Evolutionary conservation across 2,329 filamentous ascomycete species (phyloP), one percentile per base, ranked within the genome.

Genomic region (Trichophyton equinum): DNA sequence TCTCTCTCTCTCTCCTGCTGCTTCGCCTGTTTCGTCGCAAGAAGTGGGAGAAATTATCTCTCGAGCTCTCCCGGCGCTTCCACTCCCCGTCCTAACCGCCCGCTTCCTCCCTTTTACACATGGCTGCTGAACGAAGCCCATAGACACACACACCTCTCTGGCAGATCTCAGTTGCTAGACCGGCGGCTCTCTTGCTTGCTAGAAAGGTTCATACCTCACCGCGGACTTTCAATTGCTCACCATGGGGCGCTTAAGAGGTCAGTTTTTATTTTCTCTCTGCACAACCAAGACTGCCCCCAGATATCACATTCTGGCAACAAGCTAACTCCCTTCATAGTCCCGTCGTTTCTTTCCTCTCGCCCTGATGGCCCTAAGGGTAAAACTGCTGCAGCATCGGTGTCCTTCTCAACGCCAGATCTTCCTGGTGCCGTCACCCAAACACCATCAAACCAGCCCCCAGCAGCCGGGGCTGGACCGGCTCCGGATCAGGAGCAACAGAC

Each of bases 171-270:
- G 8, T 53, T 53, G 22, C 47, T 7, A 13, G 22, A 30, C 4
- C 6, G 22, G 22, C 13, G 13, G 18, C 49, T 53, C 22, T 13
- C 22, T 53, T 30, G 22, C 22, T 25, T 3, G 7, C 40, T n/a
- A n/a, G 27, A 25, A 27, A 25, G 22, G n/a, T 2, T 5, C 6
- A 13, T 27, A n/a, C 4, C 33, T 15, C 27, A 25, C 49, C 27
- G 11, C 49, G 5, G 49, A 13, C 49, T 53, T 53, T 20, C 49
- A 53, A 27, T 53, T 46, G 46, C 53, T 53, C 13, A 53, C 18
- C 57, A 65, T 65, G 63, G 63, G 63, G n/a, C 59, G 62, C 11
- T 60, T 61, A 40, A 49, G 59, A 47, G 63, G 63, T 65, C 57
- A 6, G 63, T 62, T 7, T 4, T 6, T 38, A 44, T 15, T 13